phyloP scores from a whole-genome alignment of 768 basidiomycete genomes.

The Inosperma sp. region DNA sequence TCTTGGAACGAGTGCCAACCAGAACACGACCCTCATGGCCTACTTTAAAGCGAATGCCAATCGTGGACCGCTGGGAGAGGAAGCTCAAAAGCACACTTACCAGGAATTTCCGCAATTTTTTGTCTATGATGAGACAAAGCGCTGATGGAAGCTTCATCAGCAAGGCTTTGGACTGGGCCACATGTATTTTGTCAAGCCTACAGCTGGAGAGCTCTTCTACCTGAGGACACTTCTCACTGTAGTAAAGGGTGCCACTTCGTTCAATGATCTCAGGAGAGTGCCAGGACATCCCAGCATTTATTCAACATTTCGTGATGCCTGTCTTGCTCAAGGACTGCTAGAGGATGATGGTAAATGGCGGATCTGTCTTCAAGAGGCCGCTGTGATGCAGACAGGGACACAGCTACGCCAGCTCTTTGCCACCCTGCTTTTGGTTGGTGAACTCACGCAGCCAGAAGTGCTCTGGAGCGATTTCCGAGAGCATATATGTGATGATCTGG shows the following conservation, averaged over 20 bases:
- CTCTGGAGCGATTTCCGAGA: slow-evolving; percentile 37
- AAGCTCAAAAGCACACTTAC: not conserved
- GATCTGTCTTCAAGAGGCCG: slow-evolving; percentile 36
- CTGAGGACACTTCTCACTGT: slow-evolving; percentile 37
- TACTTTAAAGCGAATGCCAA: no score
- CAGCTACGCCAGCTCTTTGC: slow-evolving; percentile 36
- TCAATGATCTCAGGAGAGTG: slow-evolving; percentile 20
- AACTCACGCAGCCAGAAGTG: slow-evolving; percentile 26
- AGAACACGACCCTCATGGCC: slow-evolving; percentile 25
- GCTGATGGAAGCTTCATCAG: slow-evolving; percentile 28
- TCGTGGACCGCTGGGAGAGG: no score
- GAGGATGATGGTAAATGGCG: slow-evolving; percentile 42
- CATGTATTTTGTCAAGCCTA: slow-evolving; percentile 36
- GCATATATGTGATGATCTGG: slow-evolving; percentile 41
- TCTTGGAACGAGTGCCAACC: slow-evolving; percentile 7
- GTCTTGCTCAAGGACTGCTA: slow-evolving; percentile 31
- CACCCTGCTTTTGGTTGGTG: slow-evolving; percentile 30
- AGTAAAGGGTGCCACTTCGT: slow-evolving; percentile 32
- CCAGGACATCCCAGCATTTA: slow-evolving; percentile 12
- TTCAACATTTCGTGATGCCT: slow-evolving; percentile 34
- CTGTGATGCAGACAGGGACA: slow-evolving; percentile 33
- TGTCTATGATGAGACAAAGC: slow-evolving; percentile 1
- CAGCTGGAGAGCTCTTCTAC: slow-evolving; percentile 37
- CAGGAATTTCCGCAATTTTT: no score
- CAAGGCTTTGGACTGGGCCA: slow-evolving; percentile 34